Evolutionary conservation across 768 basidiomycete species (phyloP).

Genomic region (Coprinopsis cinerea): DNA sequence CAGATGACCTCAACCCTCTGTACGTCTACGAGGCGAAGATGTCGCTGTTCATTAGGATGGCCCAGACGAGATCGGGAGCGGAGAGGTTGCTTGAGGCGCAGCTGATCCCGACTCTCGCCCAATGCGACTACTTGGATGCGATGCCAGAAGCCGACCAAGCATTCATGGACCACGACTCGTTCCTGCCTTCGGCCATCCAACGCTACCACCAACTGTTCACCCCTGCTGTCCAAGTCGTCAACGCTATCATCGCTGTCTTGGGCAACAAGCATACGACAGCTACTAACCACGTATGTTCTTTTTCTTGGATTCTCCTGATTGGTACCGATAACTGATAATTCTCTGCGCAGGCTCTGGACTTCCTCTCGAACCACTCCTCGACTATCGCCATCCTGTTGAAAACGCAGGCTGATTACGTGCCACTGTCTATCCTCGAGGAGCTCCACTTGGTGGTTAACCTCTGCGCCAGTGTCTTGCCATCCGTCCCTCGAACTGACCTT

Average conservation of each 20-base stretch:
- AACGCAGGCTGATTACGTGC: slow-evolving; percentile 58
- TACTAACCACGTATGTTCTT: slow-evolving; percentile 53
- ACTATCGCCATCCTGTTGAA: slow-evolving; percentile 80
- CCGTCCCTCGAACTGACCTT: slow-evolving; percentile 72
- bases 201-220: slow-evolving; percentile 90
- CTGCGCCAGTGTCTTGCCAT: slow-evolving; percentile 59
- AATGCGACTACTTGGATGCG: slow-evolving; percentile 84
- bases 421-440: slow-evolving; percentile 68
- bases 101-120: slow-evolving; percentile 64
- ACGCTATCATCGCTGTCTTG: slow-evolving; percentile 71
- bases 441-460: slow-evolving; percentile 73
- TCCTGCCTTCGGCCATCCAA: slow-evolving; percentile 80
- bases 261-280: slow-evolving; percentile 64
- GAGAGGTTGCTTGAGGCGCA: slow-evolving; percentile 80
- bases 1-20: slow-evolving; percentile 84
- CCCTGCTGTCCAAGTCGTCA: slow-evolving; percentile 78
- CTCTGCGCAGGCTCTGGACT: slow-evolving; percentile 58
- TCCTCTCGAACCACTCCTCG: slow-evolving; percentile 77
- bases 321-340: neutral
- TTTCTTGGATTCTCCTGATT: neutral
- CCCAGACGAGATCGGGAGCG: slow-evolving; percentile 77
- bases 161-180: slow-evolving; percentile 80
- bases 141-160: slow-evolving; percentile 79
- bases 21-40: slow-evolving; percentile 96
- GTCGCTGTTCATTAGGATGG: slow-evolving; percentile 80